Evolutionary conservation across 495 filamentous ascomycete species (phyloP).

Genomic region (Pseudomonodictys pantanalensis): DNA sequence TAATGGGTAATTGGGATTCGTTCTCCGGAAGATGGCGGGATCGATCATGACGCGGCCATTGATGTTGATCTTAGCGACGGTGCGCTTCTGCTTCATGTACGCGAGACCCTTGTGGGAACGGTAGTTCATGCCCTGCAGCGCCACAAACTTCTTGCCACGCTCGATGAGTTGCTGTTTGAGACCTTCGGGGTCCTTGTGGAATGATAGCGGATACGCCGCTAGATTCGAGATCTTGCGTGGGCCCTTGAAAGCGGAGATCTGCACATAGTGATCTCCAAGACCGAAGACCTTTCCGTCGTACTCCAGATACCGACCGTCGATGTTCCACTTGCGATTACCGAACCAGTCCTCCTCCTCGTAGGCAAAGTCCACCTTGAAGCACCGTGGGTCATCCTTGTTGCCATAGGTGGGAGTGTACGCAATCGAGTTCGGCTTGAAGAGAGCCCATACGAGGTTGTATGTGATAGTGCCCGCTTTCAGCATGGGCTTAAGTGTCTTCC

Average conservation of each 20-base stretch:
- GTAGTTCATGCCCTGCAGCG: slow-evolving; percentile 79
- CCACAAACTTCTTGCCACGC: slow-evolving; percentile 81
- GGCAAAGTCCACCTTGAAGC: slow-evolving; percentile 85
- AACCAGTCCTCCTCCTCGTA: slow-evolving; percentile 70
- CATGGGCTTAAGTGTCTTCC: slow-evolving; percentile 79
- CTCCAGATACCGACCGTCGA: slow-evolving; percentile 82
- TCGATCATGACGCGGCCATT: slow-evolving; percentile 93
- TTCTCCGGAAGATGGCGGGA: slow-evolving; percentile 77
- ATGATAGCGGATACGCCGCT: slow-evolving; percentile 74
- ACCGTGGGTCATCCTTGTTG: slow-evolving; percentile 73
- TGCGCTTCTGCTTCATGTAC: slow-evolving; percentile 78
- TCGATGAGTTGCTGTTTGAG: slow-evolving; percentile 68
- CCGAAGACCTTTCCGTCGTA: slow-evolving; percentile 77
- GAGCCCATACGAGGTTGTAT: slow-evolving; percentile 80
- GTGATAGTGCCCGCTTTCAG: slow-evolving; percentile 83
- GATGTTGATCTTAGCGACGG: slow-evolving; percentile 80
- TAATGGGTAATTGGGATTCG: slow-evolving; percentile 86
- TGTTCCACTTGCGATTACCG: slow-evolving; percentile 73
- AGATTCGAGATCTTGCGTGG: slow-evolving; percentile 79
- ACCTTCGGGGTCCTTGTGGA: slow-evolving; percentile 70
- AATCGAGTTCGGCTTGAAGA: slow-evolving; percentile 88
- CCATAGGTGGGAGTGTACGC: slow-evolving; percentile 80
- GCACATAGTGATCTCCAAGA: slow-evolving; percentile 65
- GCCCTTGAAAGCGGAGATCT: slow-evolving; percentile 78
- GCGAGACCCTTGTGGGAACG: slow-evolving; percentile 78